Evolutionary conservation across 768 basidiomycete species (phyloP).

Genomic region (Macrolepiota albuminosa): DNA sequence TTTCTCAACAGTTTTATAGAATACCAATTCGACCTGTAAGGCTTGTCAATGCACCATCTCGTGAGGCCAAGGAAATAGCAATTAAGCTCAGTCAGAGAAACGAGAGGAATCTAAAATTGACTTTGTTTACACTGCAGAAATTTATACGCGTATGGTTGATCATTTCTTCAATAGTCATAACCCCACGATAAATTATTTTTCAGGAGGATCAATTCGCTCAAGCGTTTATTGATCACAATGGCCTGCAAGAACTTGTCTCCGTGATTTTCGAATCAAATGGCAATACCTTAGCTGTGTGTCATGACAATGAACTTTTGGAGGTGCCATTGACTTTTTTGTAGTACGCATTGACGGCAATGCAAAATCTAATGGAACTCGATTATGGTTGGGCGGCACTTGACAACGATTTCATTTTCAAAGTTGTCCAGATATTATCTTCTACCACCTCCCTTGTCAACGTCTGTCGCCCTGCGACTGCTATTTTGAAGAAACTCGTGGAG

Average conservation of each 20-base stretch:
- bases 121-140: slow-evolving; percentile 76
- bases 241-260: slow-evolving; percentile 64
- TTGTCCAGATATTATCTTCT: slow-evolving; percentile 76
- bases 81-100: slow-evolving; percentile 61
- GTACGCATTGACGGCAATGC: slow-evolving; percentile 84
- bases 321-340: slow-evolving; percentile 22
- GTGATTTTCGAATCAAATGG: slow-evolving; percentile 66
- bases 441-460: slow-evolving; percentile 80
- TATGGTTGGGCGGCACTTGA: slow-evolving; percentile 79
- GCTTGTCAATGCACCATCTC: slow-evolving; percentile 72
- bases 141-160: slow-evolving; percentile 59
- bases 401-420: slow-evolving; percentile 66
- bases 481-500: slow-evolving; percentile 85
- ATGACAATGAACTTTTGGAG: not conserved
- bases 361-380: slow-evolving; percentile 83
- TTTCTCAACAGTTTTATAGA: not conserved
- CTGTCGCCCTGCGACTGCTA: slow-evolving; percentile 86
- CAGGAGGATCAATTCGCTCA: slow-evolving; percentile 82
- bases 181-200: slow-evolving; percentile 2
- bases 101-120: slow-evolving; percentile 57
- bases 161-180: not conserved
- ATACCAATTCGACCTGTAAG: slow-evolving; percentile 28
- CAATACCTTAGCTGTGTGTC: slow-evolving; percentile 78
- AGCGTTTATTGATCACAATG: slow-evolving; percentile 72
- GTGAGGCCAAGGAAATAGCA: slow-evolving; percentile 75